Conservation (phyloP, 495 filamentous ascomycete species). For the Immersiella caudata region DNA sequence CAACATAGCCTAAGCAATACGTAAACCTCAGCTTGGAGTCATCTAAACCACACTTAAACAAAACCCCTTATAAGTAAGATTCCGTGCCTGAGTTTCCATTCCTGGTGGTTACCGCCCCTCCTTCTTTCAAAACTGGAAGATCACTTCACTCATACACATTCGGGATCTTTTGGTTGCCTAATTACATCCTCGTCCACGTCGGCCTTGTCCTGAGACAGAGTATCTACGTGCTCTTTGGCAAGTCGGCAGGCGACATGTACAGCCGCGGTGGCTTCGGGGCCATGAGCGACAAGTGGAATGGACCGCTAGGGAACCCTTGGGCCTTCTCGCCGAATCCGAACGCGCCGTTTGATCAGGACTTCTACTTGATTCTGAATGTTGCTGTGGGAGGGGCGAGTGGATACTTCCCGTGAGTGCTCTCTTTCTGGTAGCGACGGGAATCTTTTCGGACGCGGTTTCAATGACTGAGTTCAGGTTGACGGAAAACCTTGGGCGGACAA, state of each 20-base stretch:
- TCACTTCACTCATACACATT: too few relatives aligned
- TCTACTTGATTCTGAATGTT: constrained; percentile 70
- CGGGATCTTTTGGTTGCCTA: constrained; percentile 68
- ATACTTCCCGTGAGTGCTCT: too few relatives aligned
- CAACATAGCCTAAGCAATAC: too few relatives aligned
- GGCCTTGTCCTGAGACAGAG: constrained; percentile 63
- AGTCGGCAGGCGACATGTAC: constrained; percentile 52
- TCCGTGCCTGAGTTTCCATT: too few relatives aligned
- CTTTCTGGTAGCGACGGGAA: too few relatives aligned
- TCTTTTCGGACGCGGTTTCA: too few relatives aligned
- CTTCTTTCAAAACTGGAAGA: too few relatives aligned
- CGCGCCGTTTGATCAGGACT: constrained; percentile 67
- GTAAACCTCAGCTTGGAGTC: too few relatives aligned
- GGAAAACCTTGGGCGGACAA: constrained; percentile 69
- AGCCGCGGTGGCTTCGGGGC: constrained; percentile 59
- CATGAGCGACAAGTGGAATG: constrained; percentile 56
- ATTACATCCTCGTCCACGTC: constrained; percentile 70
- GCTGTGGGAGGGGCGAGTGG: constrained; percentile 67
- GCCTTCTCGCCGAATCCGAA: constrained; percentile 31
- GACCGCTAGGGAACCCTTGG: constrained; percentile 52
- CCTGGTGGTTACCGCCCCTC: too few relatives aligned
- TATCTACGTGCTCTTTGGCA: constrained; percentile 59
- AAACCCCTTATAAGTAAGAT: too few relatives aligned
- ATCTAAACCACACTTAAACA: too few relatives aligned
- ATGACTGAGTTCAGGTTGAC: constrained; percentile 54